These are phyloP conservation scores for Botrytis fabae DNA, from an alignment of 2,329 filamentous ascomycete species.

Conservation along the genomic window DNA sequence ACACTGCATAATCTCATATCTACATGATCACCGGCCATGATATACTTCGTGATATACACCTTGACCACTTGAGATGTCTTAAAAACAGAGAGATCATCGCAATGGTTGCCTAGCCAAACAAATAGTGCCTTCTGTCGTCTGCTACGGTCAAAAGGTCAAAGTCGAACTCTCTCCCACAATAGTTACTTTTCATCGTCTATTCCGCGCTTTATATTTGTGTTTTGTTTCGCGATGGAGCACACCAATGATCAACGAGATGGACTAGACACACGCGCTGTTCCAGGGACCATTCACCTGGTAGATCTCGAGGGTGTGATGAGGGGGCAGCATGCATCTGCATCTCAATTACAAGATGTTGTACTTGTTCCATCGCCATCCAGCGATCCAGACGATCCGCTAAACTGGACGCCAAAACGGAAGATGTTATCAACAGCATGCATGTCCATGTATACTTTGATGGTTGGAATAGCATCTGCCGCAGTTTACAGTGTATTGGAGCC, in stretches of 20 bases:
- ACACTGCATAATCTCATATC: conserved; percentile 20
- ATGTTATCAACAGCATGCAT: conserved; percentile 36
- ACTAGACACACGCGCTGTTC: conserved; percentile 29
- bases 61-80: not conserved
- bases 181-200: not conserved
- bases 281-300: conserved; percentile 40
- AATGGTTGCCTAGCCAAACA: not conserved
- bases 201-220: not conserved
- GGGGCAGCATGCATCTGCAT: conserved; percentile 32
- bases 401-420: conserved; percentile 43
- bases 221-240: conserved; percentile 18
- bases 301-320: conserved; percentile 36
- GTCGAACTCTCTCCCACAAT: not conserved
- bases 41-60: not conserved
- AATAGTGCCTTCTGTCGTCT: not conserved
- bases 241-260: conserved; percentile 20
- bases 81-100: not conserved
- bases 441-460: conserved; percentile 49
- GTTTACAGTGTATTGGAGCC: conserved; percentile 53
- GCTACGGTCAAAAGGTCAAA: not conserved
- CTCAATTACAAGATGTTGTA: conserved; percentile 38
- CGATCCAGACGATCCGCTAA: conserved; percentile 45
- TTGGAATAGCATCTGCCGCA: conserved; percentile 50
- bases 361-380: conserved; percentile 40
- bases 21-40: conserved; percentile 2